Evolutionary conservation across 1,284 basidiomycete species (phyloP), one percentile per base, ranked within the genome.

Genomic region (Lentinula novae-zelandiae): DNA sequence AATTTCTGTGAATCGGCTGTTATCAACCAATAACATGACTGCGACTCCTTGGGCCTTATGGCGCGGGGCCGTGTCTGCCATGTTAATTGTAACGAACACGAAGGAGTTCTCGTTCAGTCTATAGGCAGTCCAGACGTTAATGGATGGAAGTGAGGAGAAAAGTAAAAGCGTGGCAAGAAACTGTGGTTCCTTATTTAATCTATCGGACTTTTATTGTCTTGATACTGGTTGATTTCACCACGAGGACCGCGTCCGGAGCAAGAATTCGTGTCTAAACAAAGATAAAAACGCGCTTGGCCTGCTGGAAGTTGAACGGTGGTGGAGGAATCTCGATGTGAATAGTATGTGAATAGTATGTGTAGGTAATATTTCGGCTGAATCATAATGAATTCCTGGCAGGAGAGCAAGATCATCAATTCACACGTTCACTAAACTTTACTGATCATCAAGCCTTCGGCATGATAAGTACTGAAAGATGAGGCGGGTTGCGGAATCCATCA

Each of bases 1-100:
- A 46, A 34, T 36, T 31, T 73, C 67, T 76, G 87, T 82, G 4
- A 71, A 69, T 36, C 71, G 71, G 0, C 85, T 87, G 66, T 87
- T 85, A 72, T 89, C 86, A 67, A 89, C 77, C 63, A 89, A 76
- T 64, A 89, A 71, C 53, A 87, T 76, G 53, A 78, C 76, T 39
- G 78, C 76, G 53, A 81, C 72, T 4, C 78, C 75, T 63, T 79
- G 78, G 27, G 27, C 27, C 27, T 39, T 75, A 20, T n/a, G 15
- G 22, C 33, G 49, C 22, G 20, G 49, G n/a, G 57, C 22, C 36
- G 38, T 42, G 20, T 12, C 22, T 48, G 57, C 12, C 20, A 58
- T 50, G 27, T 34, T 42, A 27, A 52, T 44, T 15, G 39, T 33
- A 51, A 53, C 17, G 22, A 51, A 58, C 49, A 17, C 38, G 57